Evolutionary conservation across 352 stramenopile species (phyloP).

Genomic region (Phytophthora hibernalis): DNA sequence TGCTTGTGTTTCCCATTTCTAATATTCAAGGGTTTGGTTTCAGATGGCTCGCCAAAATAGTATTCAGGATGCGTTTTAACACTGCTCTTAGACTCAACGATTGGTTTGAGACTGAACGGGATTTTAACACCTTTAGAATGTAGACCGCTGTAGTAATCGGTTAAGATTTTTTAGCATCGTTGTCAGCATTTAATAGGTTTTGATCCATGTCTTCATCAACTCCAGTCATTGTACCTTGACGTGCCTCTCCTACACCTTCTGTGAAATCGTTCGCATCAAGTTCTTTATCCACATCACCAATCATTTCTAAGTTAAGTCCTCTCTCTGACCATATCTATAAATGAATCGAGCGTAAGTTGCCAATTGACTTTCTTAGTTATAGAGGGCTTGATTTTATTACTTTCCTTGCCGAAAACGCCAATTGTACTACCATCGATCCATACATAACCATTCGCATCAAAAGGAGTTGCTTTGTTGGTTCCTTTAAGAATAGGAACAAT

Average conservation of each 20-base stretch:
- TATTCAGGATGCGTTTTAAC: slow-evolving; percentile 7
- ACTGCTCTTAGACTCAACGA: not conserved
- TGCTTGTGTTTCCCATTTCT: slow-evolving; percentile 13
- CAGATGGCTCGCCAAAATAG: slow-evolving; percentile 8
- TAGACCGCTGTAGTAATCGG: not conserved
- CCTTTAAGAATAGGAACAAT: slow-evolving; percentile 18
- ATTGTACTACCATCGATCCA: slow-evolving; percentile 10
- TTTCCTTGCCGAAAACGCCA: slow-evolving; percentile 14
- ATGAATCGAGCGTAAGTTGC: slow-evolving; percentile 8
- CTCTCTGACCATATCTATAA: slow-evolving; percentile 19
- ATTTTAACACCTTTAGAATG: slow-evolving; percentile 4
- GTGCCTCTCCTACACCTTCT: slow-evolving; percentile 1
- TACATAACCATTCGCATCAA: slow-evolving; percentile 8
- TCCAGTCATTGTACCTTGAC: slow-evolving; percentile 10
- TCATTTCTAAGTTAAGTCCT: slow-evolving; percentile 10
- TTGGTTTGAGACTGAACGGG: not conserved
- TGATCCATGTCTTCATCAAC: slow-evolving; percentile 21
- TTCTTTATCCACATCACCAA: slow-evolving; percentile 1
- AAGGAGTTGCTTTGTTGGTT: slow-evolving; percentile 7
- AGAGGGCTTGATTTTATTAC: slow-evolving; percentile 3
- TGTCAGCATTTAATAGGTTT: slow-evolving; percentile 11
- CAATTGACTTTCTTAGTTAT: too few species aligned
- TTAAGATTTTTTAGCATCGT: slow-evolving; percentile 15
- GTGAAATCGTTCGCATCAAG: slow-evolving; percentile 9
- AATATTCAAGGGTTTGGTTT: slow-evolving; percentile 7